Evolutionary conservation across 495 filamentous ascomycete genomes (phyloP).

Genomic region (Penicillium robsamsonii): DNA sequence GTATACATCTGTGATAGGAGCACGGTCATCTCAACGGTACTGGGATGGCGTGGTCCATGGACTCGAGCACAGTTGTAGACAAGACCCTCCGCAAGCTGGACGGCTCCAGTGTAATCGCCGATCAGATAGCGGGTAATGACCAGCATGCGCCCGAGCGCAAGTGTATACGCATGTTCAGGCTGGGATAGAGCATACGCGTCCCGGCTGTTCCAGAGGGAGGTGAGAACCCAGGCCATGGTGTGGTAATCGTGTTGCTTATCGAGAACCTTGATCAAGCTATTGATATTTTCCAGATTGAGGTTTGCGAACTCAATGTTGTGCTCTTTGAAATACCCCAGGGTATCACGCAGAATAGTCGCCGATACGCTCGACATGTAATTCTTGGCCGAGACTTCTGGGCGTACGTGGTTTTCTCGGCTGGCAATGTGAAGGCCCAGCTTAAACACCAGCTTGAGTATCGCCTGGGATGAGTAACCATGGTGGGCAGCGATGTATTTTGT

Average conservation of each 20-base stretch:
- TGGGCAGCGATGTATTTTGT: neutral
- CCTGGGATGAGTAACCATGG: neutral
- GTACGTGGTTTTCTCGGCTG: neutral
- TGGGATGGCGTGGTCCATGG: neutral
- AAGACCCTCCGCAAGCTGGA: neutral
- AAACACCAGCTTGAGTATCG: neutral
- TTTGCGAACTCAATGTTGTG: neutral
- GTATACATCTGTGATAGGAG: neutral
- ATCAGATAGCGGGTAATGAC: constrained; percentile 31
- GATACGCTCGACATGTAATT: neutral
- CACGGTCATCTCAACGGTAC: neutral
- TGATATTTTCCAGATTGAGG: neutral
- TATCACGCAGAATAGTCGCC: neutral
- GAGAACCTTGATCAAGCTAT: neutral
- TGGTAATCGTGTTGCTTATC: neutral
- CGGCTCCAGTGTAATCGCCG: neutral
- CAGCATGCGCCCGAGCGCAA: constrained; percentile 32
- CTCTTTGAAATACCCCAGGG: neutral
- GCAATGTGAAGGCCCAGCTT: neutral
- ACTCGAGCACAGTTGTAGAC: neutral
- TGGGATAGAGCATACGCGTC: neutral
- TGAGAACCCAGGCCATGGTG: neutral
- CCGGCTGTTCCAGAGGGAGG: neutral
- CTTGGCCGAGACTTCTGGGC: neutral
- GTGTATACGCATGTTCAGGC: constrained; percentile 14